Conservation (phyloP, 2,329 filamentous ascomycete species). For the Tolypocladium nubicola region DNA sequence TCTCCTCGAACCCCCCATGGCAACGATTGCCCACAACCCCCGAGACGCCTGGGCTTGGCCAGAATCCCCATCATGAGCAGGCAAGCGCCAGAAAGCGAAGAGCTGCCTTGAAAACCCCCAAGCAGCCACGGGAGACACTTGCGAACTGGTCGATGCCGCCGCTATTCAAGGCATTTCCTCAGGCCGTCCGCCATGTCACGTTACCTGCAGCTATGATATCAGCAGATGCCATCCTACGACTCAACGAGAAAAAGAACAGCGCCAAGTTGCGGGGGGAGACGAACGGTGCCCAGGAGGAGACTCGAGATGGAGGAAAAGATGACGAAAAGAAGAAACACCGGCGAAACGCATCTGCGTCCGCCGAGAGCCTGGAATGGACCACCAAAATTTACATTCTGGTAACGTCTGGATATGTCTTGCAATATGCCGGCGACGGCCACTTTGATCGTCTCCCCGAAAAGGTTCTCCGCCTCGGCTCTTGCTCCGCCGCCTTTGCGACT, state of each 20-base stretch:
- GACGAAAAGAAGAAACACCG: conserved; percentile 35
- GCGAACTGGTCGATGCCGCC: conserved; percentile 58
- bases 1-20: conserved; percentile 21
- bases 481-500: conserved; percentile 70
- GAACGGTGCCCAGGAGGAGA: background rate
- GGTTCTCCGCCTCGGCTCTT: conserved; percentile 58
- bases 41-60: conserved; percentile 5
- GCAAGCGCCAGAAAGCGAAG: conserved; percentile 4
- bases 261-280: conserved; percentile 9
- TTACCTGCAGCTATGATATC: conserved; percentile 58
- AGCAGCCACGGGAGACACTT: conserved; percentile 19
- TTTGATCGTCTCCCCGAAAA: conserved; percentile 67
- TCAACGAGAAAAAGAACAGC: conserved; percentile 37
- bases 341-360: conserved; percentile 28
- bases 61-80: conserved; percentile 4
- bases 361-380: conserved; percentile 50
- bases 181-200: conserved; percentile 65
- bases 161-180: conserved; percentile 78
- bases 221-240: conserved; percentile 57
- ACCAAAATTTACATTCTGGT: conserved; percentile 64
- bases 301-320: conserved; percentile 10
- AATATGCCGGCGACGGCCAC: conserved; percentile 61
- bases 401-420: conserved; percentile 61
- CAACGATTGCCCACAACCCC: conserved; percentile 19
- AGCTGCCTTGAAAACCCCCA: conserved; percentile 7